Conservation (phyloP, 164 flowering plant species). For the Berberis vulgaris region DNA sequence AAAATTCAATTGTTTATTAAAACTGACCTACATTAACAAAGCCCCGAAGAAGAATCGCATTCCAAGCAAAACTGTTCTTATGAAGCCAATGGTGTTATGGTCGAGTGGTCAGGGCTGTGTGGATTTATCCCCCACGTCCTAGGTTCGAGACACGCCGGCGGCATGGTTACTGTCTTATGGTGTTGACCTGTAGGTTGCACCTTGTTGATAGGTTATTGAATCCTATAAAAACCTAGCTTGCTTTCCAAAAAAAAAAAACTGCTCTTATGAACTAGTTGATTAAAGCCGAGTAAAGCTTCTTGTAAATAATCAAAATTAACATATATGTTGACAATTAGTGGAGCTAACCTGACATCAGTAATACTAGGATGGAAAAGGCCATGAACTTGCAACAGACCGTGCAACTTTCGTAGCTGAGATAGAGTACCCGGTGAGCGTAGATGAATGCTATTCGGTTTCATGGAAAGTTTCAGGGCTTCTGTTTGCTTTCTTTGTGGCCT, state of each 20-base stretch:
- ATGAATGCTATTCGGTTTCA: no score
- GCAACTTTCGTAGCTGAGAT: slow-evolving; percentile 19
- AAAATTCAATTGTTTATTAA: slow-evolving; percentile 22
- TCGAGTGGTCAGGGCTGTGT: no score
- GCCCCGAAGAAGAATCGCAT: slow-evolving; percentile 34
- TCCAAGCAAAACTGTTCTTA: slow-evolving; percentile 29
- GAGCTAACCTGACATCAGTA: slow-evolving; percentile 3
- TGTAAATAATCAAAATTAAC: slow-evolving; percentile 17
- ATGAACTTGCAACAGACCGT: slow-evolving; percentile 19
- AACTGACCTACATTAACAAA: slow-evolving; percentile 20
- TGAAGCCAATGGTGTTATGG: no score
- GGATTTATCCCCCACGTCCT: no score
- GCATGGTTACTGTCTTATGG: no score
- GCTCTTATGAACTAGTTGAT: slow-evolving; percentile 20
- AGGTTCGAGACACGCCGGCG: no score
- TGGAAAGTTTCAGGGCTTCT: no score
- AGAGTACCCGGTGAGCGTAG: slow-evolving; percentile 20
- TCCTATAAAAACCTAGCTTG: no score
- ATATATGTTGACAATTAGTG: slow-evolving; percentile 31
- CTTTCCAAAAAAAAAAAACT: slow-evolving; percentile 16
- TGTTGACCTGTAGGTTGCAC: no score
- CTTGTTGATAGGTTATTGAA: no score
- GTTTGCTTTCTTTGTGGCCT: no score
- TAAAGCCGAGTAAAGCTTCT: slow-evolving; percentile 25
- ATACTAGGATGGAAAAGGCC: slow-evolving; percentile 17